These are phyloP conservation scores for Xylaria sp. DNA, from an alignment of 2,329 filamentous ascomycete species.

Conservation along the genomic window DNA sequence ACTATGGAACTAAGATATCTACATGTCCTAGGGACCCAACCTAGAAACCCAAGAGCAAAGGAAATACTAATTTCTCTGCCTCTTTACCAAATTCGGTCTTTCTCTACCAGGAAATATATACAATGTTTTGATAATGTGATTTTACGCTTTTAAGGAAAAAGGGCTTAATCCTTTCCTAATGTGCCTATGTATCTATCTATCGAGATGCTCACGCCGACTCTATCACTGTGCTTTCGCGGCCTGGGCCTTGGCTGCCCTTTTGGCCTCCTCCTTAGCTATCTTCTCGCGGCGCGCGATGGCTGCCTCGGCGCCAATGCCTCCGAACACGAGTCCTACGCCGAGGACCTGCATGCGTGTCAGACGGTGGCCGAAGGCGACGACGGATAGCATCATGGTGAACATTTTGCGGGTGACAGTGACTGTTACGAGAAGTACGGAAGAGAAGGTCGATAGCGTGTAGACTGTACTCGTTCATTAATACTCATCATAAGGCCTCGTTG, in stretches of 20 bases:
- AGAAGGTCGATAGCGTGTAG: slow-evolving; percentile 93
- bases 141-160: neutral
- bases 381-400: slow-evolving; percentile 98
- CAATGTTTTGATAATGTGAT: neutral
- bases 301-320: slow-evolving; percentile 91
- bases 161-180: neutral
- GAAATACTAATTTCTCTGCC: neutral
- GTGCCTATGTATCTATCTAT: neutral
- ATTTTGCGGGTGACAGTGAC: slow-evolving; percentile 98
- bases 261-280: slow-evolving; percentile 77
- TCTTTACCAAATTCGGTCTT: neutral
- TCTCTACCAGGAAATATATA: neutral
- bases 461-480: slow-evolving; percentile 57
- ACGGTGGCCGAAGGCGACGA: slow-evolving; percentile 91
- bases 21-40: neutral
- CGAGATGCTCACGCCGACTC: neutral
- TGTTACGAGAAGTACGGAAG: slow-evolving; percentile 89
- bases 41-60: neutral
- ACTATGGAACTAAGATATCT: neutral
- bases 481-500: slow-evolving; percentile 36
- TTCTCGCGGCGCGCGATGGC: slow-evolving; percentile 85
- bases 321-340: slow-evolving; percentile 92
- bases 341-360: slow-evolving; percentile 92
- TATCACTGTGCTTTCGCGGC: slow-evolving; percentile 39
- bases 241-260: slow-evolving; percentile 57